A percentile compares a stretch with the other conserved stretches of the same genome.
Conservation (phyloP, 805 yeast species). For the Wickerhamiella occidentalis region DNA sequence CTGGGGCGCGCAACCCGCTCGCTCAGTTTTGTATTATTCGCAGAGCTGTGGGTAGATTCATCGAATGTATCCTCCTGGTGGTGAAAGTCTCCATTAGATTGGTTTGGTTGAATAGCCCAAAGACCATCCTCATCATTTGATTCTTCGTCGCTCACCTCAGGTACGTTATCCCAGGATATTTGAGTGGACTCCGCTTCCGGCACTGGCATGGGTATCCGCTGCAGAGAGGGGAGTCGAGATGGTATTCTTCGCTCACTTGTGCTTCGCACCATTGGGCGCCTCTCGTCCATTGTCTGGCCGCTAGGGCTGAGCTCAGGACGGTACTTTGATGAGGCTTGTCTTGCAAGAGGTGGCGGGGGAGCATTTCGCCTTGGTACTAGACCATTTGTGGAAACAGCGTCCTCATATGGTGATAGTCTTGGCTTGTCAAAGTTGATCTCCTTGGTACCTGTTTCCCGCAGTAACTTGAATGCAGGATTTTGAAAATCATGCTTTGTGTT, state of each 20-base stretch:
- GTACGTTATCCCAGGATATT: conserved; percentile 54
- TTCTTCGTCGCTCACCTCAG: conserved; percentile 32
- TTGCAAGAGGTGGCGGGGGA: conserved; percentile 32
- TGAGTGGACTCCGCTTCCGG: conserved; percentile 8
- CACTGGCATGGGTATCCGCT: neutral
- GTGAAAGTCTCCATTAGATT: neutral
- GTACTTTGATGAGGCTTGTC: conserved; percentile 21
- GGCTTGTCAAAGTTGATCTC: conserved; percentile 77
- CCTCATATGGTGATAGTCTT: conserved; percentile 57
- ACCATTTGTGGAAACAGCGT: conserved; percentile 15
- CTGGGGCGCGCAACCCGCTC: conserved; percentile 81
- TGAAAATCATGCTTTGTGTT: conserved; percentile 2
- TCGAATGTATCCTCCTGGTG: neutral
- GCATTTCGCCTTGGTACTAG: conserved; percentile 55
- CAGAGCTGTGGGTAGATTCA: conserved; percentile 8
- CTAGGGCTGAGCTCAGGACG: conserved; percentile 23
- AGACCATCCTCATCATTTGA: conserved; percentile 30
- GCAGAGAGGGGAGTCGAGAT: neutral
- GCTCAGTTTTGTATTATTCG: conserved; percentile 9
- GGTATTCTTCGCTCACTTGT: conserved; percentile 16
- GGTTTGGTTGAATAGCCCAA: conserved; percentile 40
- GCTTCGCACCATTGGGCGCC: conserved; percentile 8
- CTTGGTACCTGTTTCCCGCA: conserved; percentile 2
- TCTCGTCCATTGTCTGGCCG: conserved; percentile 4
- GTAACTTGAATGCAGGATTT: conserved; percentile 5